Percentiles rank a stretch among this genome's conserved stretches.
phyloP scores from a whole-genome alignment of 768 basidiomycete species.

The Russula olivacea region DNA sequence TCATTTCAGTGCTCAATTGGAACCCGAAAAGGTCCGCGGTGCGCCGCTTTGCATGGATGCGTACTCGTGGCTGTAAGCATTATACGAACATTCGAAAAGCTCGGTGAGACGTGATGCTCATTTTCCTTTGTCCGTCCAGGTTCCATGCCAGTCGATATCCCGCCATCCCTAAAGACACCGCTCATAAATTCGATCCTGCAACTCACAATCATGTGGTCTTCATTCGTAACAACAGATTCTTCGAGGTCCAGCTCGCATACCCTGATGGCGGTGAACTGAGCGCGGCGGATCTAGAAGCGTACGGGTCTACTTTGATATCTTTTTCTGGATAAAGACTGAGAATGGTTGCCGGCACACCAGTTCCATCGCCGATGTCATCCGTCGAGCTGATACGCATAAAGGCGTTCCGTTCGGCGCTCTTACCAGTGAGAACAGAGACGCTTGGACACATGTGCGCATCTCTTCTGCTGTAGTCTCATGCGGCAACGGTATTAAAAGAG shows the following conservation, averaged over 20 bases:
- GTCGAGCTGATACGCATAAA: constrained; percentile 46
- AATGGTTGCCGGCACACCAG: constrained; percentile 39
- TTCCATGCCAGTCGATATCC: constrained; percentile 95
- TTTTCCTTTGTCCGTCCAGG: constrained; percentile 33
- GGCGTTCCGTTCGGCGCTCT: constrained; percentile 62
- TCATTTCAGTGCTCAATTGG: constrained; percentile 57
- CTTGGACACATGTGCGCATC: constrained; percentile 70
- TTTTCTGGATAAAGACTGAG: background rate
- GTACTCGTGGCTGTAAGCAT: constrained; percentile 84
- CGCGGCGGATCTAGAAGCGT: constrained; percentile 77
- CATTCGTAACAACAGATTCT: constrained; percentile 88
- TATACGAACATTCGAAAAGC: background rate
- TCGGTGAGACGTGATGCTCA: background rate
- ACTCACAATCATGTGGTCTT: constrained; percentile 86
- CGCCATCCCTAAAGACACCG: constrained; percentile 73
- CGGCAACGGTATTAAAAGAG: background rate
- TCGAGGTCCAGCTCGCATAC: constrained; percentile 65
- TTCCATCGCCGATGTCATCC: constrained; percentile 58
- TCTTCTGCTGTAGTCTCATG: constrained; percentile 16
- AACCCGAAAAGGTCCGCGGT: constrained; percentile 79
- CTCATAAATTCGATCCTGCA: constrained; percentile 68
- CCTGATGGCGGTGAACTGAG: constrained; percentile 63
- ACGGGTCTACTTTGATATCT: constrained; percentile 21
- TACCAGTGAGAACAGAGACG: constrained; percentile 83
- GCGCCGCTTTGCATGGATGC: constrained; percentile 84